phyloP scores from a whole-genome alignment of 2,329 filamentous ascomycete species.

The Ascochyta viciae-villosae region DNA sequence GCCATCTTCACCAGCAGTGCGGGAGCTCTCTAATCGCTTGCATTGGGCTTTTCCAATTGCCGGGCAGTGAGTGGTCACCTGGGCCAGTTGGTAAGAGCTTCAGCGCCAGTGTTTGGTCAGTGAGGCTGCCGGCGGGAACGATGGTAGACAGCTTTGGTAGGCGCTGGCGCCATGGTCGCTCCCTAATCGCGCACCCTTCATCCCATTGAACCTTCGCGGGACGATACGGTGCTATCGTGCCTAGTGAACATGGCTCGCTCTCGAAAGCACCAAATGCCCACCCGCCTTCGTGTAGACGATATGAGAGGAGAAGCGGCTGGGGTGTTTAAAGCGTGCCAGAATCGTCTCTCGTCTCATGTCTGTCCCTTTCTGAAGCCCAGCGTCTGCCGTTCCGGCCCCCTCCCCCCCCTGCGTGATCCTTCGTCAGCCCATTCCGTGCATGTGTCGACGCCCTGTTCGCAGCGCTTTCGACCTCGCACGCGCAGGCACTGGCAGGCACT shows the following conservation, averaged over 20 bases:
- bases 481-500: no score
- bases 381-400: conserved; percentile 27
- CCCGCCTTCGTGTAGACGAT: conserved; percentile 25
- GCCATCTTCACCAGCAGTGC: conserved; percentile 24
- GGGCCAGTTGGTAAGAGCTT: not conserved
- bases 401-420: conserved; percentile 31
- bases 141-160: conserved; percentile 37
- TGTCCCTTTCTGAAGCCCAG: conserved; percentile 30
- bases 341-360: conserved; percentile 40
- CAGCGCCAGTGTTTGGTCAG: conserved; percentile 17
- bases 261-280: conserved; percentile 15
- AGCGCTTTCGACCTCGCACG: not conserved
- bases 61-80: conserved; percentile 20
- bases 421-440: conserved; percentile 32
- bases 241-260: conserved; percentile 17
- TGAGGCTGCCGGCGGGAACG: conserved; percentile 19
- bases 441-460: conserved; percentile 30
- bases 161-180: conserved; percentile 24
- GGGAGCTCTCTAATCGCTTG: conserved; percentile 25
- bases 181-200: conserved; percentile 19
- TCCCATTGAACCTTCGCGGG: conserved; percentile 21
- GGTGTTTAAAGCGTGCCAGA: conserved; percentile 35
- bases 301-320: conserved; percentile 33
- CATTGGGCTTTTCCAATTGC: conserved; percentile 17
- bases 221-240: conserved; percentile 25